phyloP scores from a whole-genome alignment of 768 basidiomycete species.

The Lactarius sanguifluus region DNA sequence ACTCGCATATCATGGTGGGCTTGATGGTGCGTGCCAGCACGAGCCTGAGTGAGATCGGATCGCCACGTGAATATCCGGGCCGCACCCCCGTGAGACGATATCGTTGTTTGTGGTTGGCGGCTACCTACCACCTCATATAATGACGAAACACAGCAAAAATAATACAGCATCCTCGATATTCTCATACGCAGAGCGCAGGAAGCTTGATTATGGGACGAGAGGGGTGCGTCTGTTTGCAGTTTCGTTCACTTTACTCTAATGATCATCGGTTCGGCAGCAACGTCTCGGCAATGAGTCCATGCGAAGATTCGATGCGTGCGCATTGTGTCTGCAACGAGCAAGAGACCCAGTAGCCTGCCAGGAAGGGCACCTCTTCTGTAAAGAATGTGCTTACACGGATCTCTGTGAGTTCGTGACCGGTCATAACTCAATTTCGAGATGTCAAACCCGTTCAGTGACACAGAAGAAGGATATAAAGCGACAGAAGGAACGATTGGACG shows the following conservation, averaged over 20 bases:
- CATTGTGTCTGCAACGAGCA: conserved; percentile 81
- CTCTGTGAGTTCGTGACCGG: conserved; percentile 52
- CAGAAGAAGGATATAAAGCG: conserved; percentile 93
- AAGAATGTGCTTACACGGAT: conserved; percentile 89
- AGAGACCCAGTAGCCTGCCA: conserved; percentile 80
- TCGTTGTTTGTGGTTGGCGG: not conserved
- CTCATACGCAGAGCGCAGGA: conserved; percentile 87
- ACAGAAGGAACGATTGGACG: conserved; percentile 79
- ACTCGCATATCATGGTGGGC: too few species aligned
- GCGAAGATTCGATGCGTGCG: conserved; percentile 89
- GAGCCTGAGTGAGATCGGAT: not conserved
- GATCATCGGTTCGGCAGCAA: conserved; percentile 46
- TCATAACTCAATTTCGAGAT: not conserved
- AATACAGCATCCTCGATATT: conserved; percentile 88
- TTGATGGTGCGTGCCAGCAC: not conserved
- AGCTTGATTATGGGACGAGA: conserved; percentile 81
- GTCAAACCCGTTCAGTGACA: conserved; percentile 49
- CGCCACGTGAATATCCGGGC: not conserved
- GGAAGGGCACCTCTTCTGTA: conserved; percentile 93
- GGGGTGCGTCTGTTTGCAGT: conserved; percentile 44
- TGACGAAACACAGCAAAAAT: conserved; percentile 91
- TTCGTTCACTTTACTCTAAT: not conserved
- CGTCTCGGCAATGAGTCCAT: conserved; percentile 89
- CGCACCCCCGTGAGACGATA: not conserved
- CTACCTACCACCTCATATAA: conserved; percentile 33